These are phyloP conservation scores for Stagonosporopsis vannaccii DNA, from an alignment of 2,329 filamentous ascomycete genomes.

Conservation along the genomic window DNA sequence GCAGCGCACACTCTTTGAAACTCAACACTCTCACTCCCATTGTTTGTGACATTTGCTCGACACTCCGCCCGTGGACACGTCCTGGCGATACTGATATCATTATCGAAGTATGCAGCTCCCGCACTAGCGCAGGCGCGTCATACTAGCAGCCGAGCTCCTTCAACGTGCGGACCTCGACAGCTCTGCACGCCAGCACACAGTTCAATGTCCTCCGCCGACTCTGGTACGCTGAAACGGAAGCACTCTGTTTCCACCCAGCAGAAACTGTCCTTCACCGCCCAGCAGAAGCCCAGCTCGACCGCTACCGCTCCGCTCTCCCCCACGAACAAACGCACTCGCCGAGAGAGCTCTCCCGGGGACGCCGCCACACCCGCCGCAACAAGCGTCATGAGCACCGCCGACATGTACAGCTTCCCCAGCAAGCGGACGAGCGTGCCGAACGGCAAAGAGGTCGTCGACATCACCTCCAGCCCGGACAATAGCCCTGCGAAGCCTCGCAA, in stretches of 20 bases:
- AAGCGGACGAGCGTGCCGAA: slow-evolving; percentile 29
- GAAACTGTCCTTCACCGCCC: slow-evolving; percentile 46
- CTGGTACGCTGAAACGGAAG: slow-evolving; percentile 47
- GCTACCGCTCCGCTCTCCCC: slow-evolving; percentile 38
- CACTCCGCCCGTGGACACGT: neutral
- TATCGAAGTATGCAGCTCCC: slow-evolving; percentile 12
- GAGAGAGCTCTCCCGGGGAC: slow-evolving; percentile 32
- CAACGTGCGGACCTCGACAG: slow-evolving; percentile 27
- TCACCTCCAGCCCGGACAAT: slow-evolving; percentile 51
- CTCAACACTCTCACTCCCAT: neutral
- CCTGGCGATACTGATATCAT: slow-evolving; percentile 13
- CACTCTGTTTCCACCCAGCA: slow-evolving; percentile 47
- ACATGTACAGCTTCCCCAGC: slow-evolving; percentile 48
- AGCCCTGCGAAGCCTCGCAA: slow-evolving; percentile 51
- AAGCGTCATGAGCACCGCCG: slow-evolving; percentile 39
- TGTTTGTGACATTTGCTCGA: neutral
- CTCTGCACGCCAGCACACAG: slow-evolving; percentile 22
- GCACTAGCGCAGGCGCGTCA: slow-evolving; percentile 35
- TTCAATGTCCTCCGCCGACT: slow-evolving; percentile 44
- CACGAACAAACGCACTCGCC: slow-evolving; percentile 41
- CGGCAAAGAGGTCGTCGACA: slow-evolving; percentile 35
- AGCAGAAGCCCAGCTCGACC: slow-evolving; percentile 42
- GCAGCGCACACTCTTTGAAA: neutral
- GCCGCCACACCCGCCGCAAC: slow-evolving; percentile 19
- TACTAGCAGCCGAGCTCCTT: slow-evolving; percentile 26